Percentiles rank a stretch among this genome's conserved stretches.
These are phyloP conservation scores for Monotropa hypopitys DNA, from an alignment of 179 eudicot genomes.

Conservation along the genomic window DNA sequence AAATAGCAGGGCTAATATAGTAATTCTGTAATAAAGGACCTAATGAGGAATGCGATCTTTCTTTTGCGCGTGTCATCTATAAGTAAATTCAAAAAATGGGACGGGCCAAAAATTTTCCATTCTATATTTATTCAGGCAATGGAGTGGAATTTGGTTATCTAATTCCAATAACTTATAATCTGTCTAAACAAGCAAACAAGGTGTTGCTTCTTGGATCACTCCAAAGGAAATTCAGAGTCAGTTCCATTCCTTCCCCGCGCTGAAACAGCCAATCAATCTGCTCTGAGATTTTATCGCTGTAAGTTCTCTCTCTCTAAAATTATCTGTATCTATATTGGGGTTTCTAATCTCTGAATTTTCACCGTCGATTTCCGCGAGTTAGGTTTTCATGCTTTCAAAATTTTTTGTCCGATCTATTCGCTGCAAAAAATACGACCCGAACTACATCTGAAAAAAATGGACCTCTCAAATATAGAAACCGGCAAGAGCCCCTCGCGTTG, in stretches of 20 bases:
- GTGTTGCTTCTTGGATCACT: neutral
- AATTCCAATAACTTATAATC: neutral
- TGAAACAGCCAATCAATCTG: neutral
- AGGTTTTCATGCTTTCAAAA: neutral
- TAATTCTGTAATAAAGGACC: too few relatives aligned
- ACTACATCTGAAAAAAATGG: neutral
- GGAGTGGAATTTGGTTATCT: neutral
- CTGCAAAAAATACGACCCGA: neutral
- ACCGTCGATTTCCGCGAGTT: neutral
- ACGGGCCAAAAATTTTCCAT: too few relatives aligned
- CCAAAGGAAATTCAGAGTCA: neutral
- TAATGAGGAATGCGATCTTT: too few relatives aligned
- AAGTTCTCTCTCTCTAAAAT: neutral
- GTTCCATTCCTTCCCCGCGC: neutral
- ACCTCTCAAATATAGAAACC: neutral
- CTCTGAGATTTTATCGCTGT: neutral
- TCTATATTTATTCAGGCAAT: too few relatives aligned
- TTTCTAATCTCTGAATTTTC: neutral
- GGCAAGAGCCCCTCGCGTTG: neutral
- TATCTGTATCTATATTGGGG: neutral
- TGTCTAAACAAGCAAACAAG: neutral
- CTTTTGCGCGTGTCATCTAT: too few relatives aligned
- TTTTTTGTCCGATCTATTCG: neutral
- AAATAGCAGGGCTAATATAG: too few relatives aligned
- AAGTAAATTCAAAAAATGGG: too few relatives aligned